Evolutionary conservation across 2,329 filamentous ascomycete species (phyloP), one percentile per base, ranked within the genome.

Genomic region (Purpureocillium lavendulum): DNA sequence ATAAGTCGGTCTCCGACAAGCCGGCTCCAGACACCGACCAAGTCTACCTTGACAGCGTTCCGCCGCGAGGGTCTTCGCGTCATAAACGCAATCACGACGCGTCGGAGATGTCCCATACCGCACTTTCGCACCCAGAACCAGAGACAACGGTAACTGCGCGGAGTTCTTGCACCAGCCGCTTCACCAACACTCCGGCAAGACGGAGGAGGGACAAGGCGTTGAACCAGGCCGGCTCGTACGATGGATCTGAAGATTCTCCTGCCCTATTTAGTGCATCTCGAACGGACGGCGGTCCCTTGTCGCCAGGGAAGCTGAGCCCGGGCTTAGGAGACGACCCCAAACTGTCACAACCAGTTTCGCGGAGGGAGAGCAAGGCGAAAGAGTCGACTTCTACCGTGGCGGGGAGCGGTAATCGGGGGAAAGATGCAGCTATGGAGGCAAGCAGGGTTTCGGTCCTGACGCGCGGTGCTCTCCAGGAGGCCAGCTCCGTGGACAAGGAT

Each of bases 61-160:
- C 49, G 2, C 47, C 45, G 2, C 45, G 50, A 5, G 16, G 41
- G 18, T 51, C 50, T 3, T 52, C 50, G 17, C 44, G n/a, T 33
- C 33, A 30, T 16, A 18, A 30, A 11, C 14, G 16, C 12, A 21
- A 17, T 7, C 26, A 17, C 12, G 41, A 30, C 15, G 30, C 30
- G 29, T 41, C 39, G 7, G 40, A 42, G 9, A 26, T 16, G 7
- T 6, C 29, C 17, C 35, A 41, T n/a, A 35, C 34, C 3, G 16
- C 33, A 24, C 13, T 31, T 10, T 41, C 39, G 14, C 14, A 24
- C 10, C 8, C 18, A 7, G 15, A 8, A 7, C 12, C n/a, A 24
- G n/a, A 30, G 13, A 12, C 15, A 9, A 18, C 15, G 4, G 15
- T 21, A 15, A 14, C 12, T 7, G 26, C 36, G 8, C 36, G n/a